A percentile compares a stretch with the other conserved stretches of the same genome.
phyloP scores from a whole-genome alignment of 305 asterid species.

The Fraxinus paxiana region DNA sequence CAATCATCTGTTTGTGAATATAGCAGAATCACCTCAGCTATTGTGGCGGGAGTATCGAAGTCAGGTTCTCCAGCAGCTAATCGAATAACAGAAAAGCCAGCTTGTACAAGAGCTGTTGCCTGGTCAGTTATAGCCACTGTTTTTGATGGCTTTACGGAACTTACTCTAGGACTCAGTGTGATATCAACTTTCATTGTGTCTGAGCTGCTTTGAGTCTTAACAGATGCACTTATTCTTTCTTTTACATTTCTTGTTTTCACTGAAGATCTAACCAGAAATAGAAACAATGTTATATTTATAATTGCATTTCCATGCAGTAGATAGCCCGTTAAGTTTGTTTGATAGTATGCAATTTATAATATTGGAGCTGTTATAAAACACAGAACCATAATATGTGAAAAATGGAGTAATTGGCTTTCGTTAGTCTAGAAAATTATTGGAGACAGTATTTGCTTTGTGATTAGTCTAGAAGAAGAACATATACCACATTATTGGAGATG shows the following conservation, averaged over 20 bases:
- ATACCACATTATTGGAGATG: not conserved
- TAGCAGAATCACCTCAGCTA: conserved; percentile 62
- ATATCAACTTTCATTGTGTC: conserved; percentile 57
- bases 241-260: conserved; percentile 27
- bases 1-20: not conserved
- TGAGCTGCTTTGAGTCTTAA: conserved; percentile 35
- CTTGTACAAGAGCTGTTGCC: conserved; percentile 87
- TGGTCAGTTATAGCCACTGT: conserved; percentile 91
- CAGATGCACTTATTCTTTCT: conserved; percentile 34
- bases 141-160: conserved; percentile 87
- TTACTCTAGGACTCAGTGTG: conserved; percentile 74
- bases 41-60: conserved; percentile 81
- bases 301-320: not conserved
- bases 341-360: not conserved
- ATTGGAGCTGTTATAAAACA: not conserved
- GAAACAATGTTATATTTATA: not conserved
- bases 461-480: not conserved
- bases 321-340: not conserved
- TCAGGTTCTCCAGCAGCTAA: conserved; percentile 99
- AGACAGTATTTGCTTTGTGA: not conserved
- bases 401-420: not conserved
- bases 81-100: conserved; percentile 92
- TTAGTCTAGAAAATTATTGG: not conserved
- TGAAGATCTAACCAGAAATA: conserved; percentile 33
- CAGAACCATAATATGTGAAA: not conserved